Evolutionary conservation across 345 rosid species (phyloP).

Genomic region (Dipteronia sinensis): DNA sequence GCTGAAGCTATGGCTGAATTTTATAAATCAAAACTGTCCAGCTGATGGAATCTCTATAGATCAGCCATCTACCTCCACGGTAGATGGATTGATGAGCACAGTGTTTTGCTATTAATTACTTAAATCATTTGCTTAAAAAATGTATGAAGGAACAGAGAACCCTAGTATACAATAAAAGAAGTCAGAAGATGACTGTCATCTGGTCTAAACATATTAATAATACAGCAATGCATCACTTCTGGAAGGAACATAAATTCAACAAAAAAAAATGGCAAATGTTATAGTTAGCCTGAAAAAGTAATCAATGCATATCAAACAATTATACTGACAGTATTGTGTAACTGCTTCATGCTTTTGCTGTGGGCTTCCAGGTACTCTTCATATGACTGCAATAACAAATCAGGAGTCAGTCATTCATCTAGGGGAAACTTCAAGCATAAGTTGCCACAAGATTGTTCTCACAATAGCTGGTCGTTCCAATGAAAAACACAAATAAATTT

Average conservation of each 20-base stretch:
- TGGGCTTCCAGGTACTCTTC: constrained; percentile 91
- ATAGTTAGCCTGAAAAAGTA: not conserved
- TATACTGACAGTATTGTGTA: constrained; percentile 67
- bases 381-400: constrained; percentile 69
- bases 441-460: not conserved
- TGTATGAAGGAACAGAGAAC: not conserved
- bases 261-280: not conserved
- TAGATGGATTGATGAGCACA: not conserved
- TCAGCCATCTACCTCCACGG: not conserved
- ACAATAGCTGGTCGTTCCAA: not conserved
- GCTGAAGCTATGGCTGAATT: not conserved
- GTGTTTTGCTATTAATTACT: not conserved
- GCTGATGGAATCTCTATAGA: not conserved
- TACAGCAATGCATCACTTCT: not conserved
- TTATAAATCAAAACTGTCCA: not conserved
- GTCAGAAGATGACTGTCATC: not conserved
- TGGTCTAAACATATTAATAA: not conserved
- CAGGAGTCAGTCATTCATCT: constrained; percentile 19
- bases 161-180: not conserved
- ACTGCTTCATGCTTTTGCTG: constrained; percentile 66
- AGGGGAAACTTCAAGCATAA: not conserved
- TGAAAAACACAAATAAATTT: constrained; percentile 1
- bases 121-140: not conserved
- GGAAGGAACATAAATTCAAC: not conserved
- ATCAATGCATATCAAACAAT: constrained; percentile 17